Conservation (phyloP, 352 stramenopile genomes). For the Pythium aristosporum region DNA sequence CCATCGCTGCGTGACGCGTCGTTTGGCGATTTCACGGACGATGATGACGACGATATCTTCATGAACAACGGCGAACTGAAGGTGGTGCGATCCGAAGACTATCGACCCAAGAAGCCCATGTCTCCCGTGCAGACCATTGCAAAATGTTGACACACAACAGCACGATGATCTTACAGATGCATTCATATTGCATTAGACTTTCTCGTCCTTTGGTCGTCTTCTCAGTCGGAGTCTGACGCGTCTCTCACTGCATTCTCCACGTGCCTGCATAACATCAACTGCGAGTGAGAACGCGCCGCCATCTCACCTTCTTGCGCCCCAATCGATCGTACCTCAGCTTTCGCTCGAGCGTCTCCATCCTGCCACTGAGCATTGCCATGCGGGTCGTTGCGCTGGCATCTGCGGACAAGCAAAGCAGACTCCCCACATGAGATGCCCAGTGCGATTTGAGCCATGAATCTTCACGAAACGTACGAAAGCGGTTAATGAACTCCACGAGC, state of each 20-base stretch:
- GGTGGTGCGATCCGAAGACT: slow-evolving; percentile 16
- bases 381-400: slow-evolving; percentile 43
- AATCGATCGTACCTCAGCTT: slow-evolving; percentile 33
- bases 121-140: not conserved
- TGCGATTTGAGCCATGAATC: not conserved
- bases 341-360: slow-evolving; percentile 44
- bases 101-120: slow-evolving; percentile 2
- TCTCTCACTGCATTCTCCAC: slow-evolving; percentile 14
- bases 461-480: slow-evolving; percentile 39
- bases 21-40: not conserved
- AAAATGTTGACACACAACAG: not conserved
- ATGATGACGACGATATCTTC: slow-evolving; percentile 13
- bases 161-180: not conserved
- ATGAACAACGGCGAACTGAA: not conserved
- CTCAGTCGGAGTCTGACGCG: not conserved
- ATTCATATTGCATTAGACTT: not conserved
- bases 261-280: slow-evolving; percentile 2
- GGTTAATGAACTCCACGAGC: slow-evolving; percentile 62
- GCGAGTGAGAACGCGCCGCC: not conserved
- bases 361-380: slow-evolving; percentile 41
- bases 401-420: slow-evolving; percentile 10
- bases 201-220: not conserved
- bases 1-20: slow-evolving; percentile 4
- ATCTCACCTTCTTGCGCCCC: not conserved
- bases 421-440: not conserved